Conservation (phyloP, 371 early-diverging fungal genomes). For the Rhizomucor pusillus region DNA sequence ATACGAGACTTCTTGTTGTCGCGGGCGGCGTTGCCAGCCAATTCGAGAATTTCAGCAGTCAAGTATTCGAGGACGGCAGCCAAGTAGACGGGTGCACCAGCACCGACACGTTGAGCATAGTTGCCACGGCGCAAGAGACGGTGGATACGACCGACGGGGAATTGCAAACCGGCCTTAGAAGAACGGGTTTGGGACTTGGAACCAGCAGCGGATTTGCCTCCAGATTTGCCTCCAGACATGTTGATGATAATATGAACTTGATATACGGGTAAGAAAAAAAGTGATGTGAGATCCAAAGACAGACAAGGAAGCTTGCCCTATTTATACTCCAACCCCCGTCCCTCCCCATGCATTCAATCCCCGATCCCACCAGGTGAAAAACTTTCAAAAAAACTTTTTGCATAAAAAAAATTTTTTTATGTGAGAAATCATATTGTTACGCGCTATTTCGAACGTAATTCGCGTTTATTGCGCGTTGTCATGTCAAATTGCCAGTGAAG, state of each 20-base stretch:
- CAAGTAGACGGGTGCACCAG: constrained; percentile 93
- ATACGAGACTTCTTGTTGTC: constrained; percentile 97
- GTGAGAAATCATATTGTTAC: background rate
- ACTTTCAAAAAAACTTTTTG: constrained; percentile 9
- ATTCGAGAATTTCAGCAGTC: constrained; percentile 95
- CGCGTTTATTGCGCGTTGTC: constrained; percentile 22
- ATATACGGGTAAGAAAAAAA: constrained; percentile 7
- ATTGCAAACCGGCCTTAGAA: constrained; percentile 86
- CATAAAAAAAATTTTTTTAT: constrained; percentile 12
- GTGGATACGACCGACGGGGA: constrained; percentile 97
- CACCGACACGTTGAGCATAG: constrained; percentile 94
- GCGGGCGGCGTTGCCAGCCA: constrained; percentile 95
- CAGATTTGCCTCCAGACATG: constrained; percentile 56
- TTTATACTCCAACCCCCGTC: constrained; percentile 1
- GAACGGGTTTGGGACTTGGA: constrained; percentile 68
- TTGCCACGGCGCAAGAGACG: constrained; percentile 93
- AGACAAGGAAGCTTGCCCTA: constrained; percentile 7
- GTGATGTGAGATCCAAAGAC: background rate
- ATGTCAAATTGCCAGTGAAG: constrained; percentile 1
- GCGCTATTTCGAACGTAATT: constrained; percentile 15
- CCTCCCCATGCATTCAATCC: background rate
- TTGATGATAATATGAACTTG: constrained; percentile 14
- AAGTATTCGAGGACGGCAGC: constrained; percentile 96
- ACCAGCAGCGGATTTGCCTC: constrained; percentile 53
- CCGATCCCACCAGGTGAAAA: background rate